phyloP scores from a whole-genome alignment of 805 yeast genomes.

The Groenewaldozyma salmanticensis region DNA sequence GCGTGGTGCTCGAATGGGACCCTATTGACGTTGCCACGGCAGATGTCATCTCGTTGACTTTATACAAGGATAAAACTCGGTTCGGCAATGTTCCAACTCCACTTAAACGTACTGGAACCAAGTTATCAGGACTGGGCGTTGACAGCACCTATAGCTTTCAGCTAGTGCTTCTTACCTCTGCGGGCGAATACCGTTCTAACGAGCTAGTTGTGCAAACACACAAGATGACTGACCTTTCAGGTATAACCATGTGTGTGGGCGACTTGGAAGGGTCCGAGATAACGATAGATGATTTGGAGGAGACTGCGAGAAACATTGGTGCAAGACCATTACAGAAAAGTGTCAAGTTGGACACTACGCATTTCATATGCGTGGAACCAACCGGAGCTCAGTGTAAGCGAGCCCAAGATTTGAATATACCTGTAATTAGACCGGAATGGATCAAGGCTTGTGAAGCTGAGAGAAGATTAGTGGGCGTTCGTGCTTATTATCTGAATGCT shows the following conservation, averaged over 20 bases:
- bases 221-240: slow-evolving; percentile 90
- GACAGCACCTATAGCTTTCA: slow-evolving; percentile 76
- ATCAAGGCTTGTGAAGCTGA: slow-evolving; percentile 85
- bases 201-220: slow-evolving; percentile 68
- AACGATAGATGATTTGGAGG: slow-evolving; percentile 46
- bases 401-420: slow-evolving; percentile 81
- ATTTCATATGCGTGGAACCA: slow-evolving; percentile 68
- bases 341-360: slow-evolving; percentile 88
- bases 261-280: slow-evolving; percentile 44
- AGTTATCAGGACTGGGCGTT: slow-evolving; percentile 83
- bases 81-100: slow-evolving; percentile 83
- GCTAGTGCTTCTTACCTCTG: slow-evolving; percentile 74
- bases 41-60: slow-evolving; percentile 58
- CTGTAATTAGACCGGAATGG: slow-evolving; percentile 96
- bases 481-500: slow-evolving; percentile 46
- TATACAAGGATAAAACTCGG: slow-evolving; percentile 60
- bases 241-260: slow-evolving; percentile 87
- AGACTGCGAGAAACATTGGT: slow-evolving; percentile 59
- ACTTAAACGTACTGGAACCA: slow-evolving; percentile 64
- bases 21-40: slow-evolving; percentile 76
- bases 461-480: slow-evolving; percentile 83
- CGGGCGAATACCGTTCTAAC: slow-evolving; percentile 74
- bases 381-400: slow-evolving; percentile 65
- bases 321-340: slow-evolving; percentile 67
- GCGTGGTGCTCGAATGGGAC: slow-evolving; percentile 94